Evolutionary conservation across 106 monocot species (phyloP).

Genomic region (Acanthochlamys bracteata): DNA sequence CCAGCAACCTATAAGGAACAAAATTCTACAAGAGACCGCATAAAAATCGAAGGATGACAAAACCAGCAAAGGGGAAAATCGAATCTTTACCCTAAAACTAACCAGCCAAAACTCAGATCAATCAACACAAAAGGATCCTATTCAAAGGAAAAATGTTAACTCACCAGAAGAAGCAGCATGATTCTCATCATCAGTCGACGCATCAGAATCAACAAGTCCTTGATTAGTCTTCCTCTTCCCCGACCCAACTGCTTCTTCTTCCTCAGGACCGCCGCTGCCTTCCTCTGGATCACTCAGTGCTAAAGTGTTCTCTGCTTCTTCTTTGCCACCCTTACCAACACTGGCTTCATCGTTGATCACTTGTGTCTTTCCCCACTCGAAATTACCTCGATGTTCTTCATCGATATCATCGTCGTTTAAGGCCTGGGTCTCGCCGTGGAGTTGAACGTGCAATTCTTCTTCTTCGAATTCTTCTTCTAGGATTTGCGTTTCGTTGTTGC

Average conservation of each 20-base stretch:
- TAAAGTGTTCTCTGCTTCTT: constrained; percentile 14
- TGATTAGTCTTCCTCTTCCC: background rate
- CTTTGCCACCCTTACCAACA: background rate
- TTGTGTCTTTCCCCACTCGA: constrained; percentile 20
- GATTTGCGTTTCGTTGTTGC: background rate
- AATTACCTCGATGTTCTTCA: background rate
- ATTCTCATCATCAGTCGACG: constrained; percentile 29
- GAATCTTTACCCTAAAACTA: too few relatives aligned
- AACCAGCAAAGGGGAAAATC: too few relatives aligned
- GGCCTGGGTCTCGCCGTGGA: constrained; percentile 24
- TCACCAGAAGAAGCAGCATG: background rate
- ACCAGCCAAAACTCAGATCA: too few relatives aligned
- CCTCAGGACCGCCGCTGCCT: constrained; percentile 3
- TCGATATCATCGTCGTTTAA: constrained; percentile 16
- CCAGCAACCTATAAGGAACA: too few relatives aligned
- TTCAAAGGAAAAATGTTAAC: too few relatives aligned
- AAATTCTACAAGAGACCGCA: too few relatives aligned
- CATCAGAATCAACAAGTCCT: constrained; percentile 29
- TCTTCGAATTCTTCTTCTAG: background rate
- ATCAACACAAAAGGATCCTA: too few relatives aligned
- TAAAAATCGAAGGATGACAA: too few relatives aligned
- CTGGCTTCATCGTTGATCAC: constrained; percentile 10
- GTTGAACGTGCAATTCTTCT: too few relatives aligned
- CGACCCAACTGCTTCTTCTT: background rate
- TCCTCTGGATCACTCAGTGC: constrained; percentile 17